These are phyloP conservation scores for Sanghuangporus baumii DNA, from an alignment of 1,284 basidiomycete genomes.

Conservation along the genomic window DNA sequence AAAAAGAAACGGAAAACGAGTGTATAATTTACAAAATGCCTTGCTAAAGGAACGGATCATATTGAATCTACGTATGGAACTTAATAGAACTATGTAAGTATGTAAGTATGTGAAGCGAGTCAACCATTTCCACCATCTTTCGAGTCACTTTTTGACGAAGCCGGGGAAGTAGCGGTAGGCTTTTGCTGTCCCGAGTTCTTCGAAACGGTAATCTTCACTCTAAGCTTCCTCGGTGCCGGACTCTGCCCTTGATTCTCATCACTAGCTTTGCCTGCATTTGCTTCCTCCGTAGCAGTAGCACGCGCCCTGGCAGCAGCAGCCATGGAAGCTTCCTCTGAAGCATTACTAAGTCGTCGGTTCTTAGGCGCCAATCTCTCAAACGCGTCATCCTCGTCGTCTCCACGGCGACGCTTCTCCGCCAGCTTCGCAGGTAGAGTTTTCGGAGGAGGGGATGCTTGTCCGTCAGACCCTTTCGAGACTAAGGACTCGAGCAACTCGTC, in stretches of 20 bases:
- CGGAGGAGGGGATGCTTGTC: conserved; percentile 40
- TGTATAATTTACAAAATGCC: conserved; percentile 6
- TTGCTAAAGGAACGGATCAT: background rate
- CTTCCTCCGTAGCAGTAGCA: conserved; percentile 18
- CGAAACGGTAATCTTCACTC: conserved; percentile 52
- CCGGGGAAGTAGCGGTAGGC: conserved; percentile 26
- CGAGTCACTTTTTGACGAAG: conserved; percentile 51
- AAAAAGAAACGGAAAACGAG: background rate
- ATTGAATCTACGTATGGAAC: background rate
- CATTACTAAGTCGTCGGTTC: conserved; percentile 42
- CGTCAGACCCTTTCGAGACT: conserved; percentile 30
- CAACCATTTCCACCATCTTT: conserved; percentile 76
- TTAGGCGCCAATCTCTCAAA: conserved; percentile 52
- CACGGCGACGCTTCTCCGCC: conserved; percentile 64
- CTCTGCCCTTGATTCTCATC: conserved; percentile 35
- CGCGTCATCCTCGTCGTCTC: conserved; percentile 72
- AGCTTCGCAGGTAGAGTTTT: conserved; percentile 27
- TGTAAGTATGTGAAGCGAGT: background rate
- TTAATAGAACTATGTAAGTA: background rate
- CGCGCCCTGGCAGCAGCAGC: conserved; percentile 14
- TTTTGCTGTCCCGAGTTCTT: background rate
- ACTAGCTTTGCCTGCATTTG: background rate
- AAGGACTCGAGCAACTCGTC: conserved; percentile 51
- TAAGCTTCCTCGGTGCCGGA: conserved; percentile 67
- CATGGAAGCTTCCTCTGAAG: conserved; percentile 28